These are phyloP conservation scores for Eurotiales sp. DNA, from an alignment of 2,329 filamentous ascomycete genomes.

Conservation along the genomic window DNA sequence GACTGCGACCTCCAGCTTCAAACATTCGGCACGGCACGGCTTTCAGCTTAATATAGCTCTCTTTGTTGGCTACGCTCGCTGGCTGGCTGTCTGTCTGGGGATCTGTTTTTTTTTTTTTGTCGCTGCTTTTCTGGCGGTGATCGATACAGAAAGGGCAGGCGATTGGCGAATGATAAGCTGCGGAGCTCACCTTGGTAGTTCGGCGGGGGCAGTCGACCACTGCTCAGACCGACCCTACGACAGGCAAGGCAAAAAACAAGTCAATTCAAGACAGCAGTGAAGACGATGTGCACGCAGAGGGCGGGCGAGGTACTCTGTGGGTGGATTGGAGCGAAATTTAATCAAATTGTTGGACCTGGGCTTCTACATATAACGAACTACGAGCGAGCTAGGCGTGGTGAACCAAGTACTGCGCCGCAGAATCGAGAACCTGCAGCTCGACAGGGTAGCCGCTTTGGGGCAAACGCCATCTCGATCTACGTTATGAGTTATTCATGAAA, in stretches of 20 bases:
- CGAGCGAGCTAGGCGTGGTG: too few species aligned
- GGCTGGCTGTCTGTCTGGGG: not conserved
- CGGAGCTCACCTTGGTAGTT: too few species aligned
- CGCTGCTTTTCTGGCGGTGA: not conserved
- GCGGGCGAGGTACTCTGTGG: too few species aligned
- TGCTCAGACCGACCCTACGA: too few species aligned
- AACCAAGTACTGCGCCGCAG: too few species aligned
- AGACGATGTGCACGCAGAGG: too few species aligned
- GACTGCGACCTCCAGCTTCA: slow-evolving; percentile 5
- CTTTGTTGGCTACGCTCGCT: too few species aligned
- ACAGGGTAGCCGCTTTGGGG: slow-evolving; percentile 4
- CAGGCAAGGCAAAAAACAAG: too few species aligned
- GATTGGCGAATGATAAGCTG: not conserved
- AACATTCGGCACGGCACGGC: slow-evolving; percentile 6
- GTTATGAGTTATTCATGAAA: too few species aligned
- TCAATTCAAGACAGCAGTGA: too few species aligned
- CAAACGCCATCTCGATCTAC: not conserved
- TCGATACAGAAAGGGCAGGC: not conserved
- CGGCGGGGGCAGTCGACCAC: too few species aligned
- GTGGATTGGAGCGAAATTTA: not conserved
- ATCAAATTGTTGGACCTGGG: not conserved
- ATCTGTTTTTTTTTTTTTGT: not conserved
- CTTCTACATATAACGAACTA: slow-evolving; percentile 1
- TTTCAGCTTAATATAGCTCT: slow-evolving; percentile 9
- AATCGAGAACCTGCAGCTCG: not conserved